Conservation (phyloP, 345 rosid genomes). For the Toxicodendron radicans region DNA sequence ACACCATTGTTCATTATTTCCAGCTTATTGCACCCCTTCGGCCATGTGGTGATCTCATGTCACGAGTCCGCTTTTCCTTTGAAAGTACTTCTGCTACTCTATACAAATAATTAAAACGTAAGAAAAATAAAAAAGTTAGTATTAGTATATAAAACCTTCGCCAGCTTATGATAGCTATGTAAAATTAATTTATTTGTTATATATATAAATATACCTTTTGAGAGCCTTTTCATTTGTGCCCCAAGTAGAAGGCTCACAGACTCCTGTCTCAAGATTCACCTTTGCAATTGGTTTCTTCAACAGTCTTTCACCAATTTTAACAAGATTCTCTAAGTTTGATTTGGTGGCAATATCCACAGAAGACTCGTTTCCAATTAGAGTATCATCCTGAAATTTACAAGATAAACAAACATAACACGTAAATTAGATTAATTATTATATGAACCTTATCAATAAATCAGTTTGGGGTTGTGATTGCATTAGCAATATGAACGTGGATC, state of each 20-base stretch:
- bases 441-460: too few relatives aligned
- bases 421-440: too few relatives aligned
- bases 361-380: conserved; percentile 34
- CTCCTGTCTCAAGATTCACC: conserved; percentile 50
- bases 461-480: too few relatives aligned
- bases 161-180: too few relatives aligned
- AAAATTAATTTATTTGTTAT: not conserved
- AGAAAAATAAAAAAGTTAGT: too few relatives aligned
- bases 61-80: conserved; percentile 36
- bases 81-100: conserved; percentile 45
- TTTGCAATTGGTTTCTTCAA: conserved; percentile 47
- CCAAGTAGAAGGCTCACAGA: conserved; percentile 13
- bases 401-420: too few relatives aligned
- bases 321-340: conserved; percentile 45
- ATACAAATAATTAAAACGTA: not conserved
- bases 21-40: not conserved
- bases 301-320: conserved; percentile 47
- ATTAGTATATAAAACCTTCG: too few relatives aligned
- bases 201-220: conserved; percentile 28
- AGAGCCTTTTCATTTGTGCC: conserved; percentile 45
- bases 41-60: conserved; percentile 29
- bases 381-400: conserved; percentile 39
- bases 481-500: too few relatives aligned
- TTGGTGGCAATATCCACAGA: conserved; percentile 52
- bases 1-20: not conserved